Evolutionary conservation across 2,329 filamentous ascomycete species (phyloP), one percentile per base, ranked within the genome.

Genomic region (Daldinia sp.): DNA sequence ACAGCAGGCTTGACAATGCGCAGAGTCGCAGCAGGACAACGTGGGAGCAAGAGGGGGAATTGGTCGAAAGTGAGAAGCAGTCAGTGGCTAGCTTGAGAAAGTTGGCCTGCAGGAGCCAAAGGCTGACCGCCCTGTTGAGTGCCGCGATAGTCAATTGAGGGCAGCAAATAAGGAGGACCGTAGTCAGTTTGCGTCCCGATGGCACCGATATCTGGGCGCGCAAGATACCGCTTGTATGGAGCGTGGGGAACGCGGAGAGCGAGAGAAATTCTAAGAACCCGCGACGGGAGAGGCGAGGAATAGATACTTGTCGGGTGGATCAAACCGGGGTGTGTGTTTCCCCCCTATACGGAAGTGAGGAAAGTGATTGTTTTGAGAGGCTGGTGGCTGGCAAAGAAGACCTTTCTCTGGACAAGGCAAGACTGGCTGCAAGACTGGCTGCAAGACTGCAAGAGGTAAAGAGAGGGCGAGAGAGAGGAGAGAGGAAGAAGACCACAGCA

Each of bases 1-100:
- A 73, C 72, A 60, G 68, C 54, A 61, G 68, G 68, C 65, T 69
- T 58, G 70, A 70, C 64, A 71, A 69, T 69, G 69, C 26, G 68
- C 64, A 75, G 74, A 75, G 77, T 75, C 72, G 74, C 76, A 78
- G 75, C 75, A 75, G 39, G 72, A 76, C 73, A 70, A 76, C 77
- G 77, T 76, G 76, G 74, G 74, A 69, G 74, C 71, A 74, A 69
- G 72, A 74, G 69, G 72, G 67, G 73, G 74, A 75, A 74, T 68
- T 74, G 74, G 75, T 71, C 70, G 62, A 75, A 62, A 73, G 67
- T 35, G 46, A 64, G 73, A 20, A 70, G 73, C 75, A 76, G 69
- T 67, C 72, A 75, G 72, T 75, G 75, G 74, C 74, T 77, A 77
- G 75, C 74, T 74, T 59, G 57, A 69, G 67, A 65, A 71, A 66